Evolutionary conservation across 345 rosid genomes (phyloP).

Genomic region (Eucalyptus melliodora): DNA sequence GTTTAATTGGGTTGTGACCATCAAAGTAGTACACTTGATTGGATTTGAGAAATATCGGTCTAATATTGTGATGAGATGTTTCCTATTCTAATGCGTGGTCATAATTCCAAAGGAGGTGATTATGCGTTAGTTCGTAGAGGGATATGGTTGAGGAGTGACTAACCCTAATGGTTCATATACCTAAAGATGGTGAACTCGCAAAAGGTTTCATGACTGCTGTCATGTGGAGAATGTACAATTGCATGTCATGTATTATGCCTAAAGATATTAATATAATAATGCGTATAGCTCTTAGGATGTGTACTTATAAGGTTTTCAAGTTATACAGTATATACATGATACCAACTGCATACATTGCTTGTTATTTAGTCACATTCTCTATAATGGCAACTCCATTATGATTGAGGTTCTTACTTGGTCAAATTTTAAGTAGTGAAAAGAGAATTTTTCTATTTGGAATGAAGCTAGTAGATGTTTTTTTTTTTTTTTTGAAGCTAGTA

Average conservation of each 20-base stretch:
- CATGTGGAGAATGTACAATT: too few species aligned
- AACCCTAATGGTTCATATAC: rapidly evolving
- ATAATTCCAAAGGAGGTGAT: rapidly evolving
- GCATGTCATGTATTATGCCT: rapidly evolving
- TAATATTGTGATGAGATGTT: too few species aligned
- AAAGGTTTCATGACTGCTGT: rapidly evolving
- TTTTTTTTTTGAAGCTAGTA: too few species aligned
- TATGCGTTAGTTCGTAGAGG: rapidly evolving
- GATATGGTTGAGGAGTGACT: too few species aligned
- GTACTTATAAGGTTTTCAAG: too few species aligned
- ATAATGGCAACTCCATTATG: rapidly evolving
- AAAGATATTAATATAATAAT: rapidly evolving
- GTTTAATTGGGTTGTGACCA: too few species aligned
- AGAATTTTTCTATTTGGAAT: too few species aligned
- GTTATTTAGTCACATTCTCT: rapidly evolving
- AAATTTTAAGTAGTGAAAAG: too few species aligned
- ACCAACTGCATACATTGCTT: rapidly evolving
- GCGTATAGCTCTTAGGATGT: rapidly evolving
- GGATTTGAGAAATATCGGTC: too few species aligned
- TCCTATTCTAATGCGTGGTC: rapidly evolving
- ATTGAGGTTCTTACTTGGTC: rapidly evolving
- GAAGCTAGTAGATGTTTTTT: too few species aligned
- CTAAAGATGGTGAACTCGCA: rapidly evolving
- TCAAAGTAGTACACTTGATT: too few species aligned
- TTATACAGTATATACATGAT: rapidly evolving